These are phyloP conservation scores for Cryptococcus floricola DNA, from an alignment of 1,284 basidiomycete species.

Conservation along the genomic window DNA sequence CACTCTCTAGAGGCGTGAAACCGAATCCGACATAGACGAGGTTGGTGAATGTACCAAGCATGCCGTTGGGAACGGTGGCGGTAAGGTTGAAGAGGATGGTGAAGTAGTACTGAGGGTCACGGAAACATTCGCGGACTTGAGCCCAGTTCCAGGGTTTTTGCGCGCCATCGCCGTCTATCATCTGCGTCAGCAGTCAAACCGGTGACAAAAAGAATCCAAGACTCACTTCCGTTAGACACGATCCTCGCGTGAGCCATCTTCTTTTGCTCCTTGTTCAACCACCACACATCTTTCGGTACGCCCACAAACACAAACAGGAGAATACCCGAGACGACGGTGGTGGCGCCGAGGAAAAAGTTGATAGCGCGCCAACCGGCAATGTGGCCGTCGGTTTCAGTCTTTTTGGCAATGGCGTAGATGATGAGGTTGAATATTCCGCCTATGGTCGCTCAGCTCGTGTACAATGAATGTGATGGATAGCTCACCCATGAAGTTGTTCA, in stretches of 20 bases:
- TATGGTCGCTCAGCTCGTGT: background rate
- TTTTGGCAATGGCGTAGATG: conserved; percentile 27
- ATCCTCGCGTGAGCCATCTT: conserved; percentile 34
- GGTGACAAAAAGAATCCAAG: background rate
- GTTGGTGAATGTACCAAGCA: conserved; percentile 14
- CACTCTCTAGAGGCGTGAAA: conserved; percentile 21
- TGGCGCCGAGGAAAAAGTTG: conserved; percentile 32
- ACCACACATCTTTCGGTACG: conserved; percentile 30
- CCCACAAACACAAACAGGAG: conserved; percentile 29
- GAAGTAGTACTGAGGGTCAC: conserved; percentile 28
- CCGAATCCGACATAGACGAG: conserved; percentile 25
- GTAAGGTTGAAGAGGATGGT: conserved; percentile 24
- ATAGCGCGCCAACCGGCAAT: conserved; percentile 30
- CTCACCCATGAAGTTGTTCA: conserved; percentile 29
- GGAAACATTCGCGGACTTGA: conserved; percentile 27
- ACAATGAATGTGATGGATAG: conserved; percentile 7
- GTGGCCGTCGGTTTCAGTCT: conserved; percentile 13
- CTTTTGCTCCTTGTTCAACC: conserved; percentile 30
- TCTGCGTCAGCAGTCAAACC: background rate
- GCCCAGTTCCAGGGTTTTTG: conserved; percentile 23
- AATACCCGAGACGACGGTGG: conserved; percentile 23
- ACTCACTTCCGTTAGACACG: conserved; percentile 21
- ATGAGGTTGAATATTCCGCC: background rate
- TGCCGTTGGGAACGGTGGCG: conserved; percentile 28
- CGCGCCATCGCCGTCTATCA: conserved; percentile 20